Conservation (phyloP, 306 rosid genomes). For the Crotalaria pallida region DNA sequence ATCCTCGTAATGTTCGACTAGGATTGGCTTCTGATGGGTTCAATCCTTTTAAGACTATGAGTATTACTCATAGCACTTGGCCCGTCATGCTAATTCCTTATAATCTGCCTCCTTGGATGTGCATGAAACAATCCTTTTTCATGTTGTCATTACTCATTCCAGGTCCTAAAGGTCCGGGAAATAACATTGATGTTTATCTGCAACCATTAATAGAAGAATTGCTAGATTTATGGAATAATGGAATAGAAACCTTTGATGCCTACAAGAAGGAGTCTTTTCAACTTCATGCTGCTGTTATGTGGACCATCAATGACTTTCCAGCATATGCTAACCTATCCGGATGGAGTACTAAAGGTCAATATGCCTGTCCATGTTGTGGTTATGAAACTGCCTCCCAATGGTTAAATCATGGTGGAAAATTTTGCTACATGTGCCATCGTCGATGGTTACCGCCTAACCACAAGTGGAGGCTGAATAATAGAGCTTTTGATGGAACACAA, state of each 20-base stretch:
- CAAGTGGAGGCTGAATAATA: too few species aligned
- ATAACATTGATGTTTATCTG: too few species aligned
- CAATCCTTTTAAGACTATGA: background rate
- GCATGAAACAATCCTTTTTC: background rate
- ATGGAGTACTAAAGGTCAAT: background rate
- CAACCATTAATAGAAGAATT: background rate
- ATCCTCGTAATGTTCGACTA: background rate
- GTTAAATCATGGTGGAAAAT: too few species aligned
- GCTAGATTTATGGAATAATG: background rate
- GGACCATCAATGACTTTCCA: too few species aligned
- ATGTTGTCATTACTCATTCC: background rate
- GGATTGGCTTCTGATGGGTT: background rate
- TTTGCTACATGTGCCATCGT: too few species aligned
- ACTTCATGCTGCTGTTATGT: background rate
- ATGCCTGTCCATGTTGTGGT: background rate
- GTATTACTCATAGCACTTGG: background rate
- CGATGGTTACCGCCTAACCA: too few species aligned
- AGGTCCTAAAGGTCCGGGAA: too few species aligned
- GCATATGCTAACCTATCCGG: background rate
- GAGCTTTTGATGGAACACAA: too few species aligned
- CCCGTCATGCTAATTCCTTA: background rate
- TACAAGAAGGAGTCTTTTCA: background rate
- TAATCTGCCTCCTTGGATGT: background rate
- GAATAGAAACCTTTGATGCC: background rate
- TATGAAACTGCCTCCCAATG: background rate